These are phyloP conservation scores for Alternaria sp. DNA, from an alignment of 2,329 filamentous ascomycete genomes.

Conservation along the genomic window DNA sequence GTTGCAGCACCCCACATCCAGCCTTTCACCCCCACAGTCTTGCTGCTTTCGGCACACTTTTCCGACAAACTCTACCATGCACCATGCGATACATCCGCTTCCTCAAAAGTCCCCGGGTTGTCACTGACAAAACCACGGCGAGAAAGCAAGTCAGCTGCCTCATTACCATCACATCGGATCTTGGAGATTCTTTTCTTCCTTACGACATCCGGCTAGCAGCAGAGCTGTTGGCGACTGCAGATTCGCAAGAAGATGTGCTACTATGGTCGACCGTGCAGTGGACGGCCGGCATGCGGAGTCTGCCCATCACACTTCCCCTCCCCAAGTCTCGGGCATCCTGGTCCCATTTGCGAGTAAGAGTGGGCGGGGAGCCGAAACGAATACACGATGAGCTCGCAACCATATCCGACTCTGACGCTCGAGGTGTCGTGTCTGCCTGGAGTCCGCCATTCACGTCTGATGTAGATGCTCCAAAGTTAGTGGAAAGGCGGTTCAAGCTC, in stretches of 20 bases:
- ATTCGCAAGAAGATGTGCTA: slow-evolving; percentile 45
- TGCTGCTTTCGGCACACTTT: slow-evolving; percentile 5
- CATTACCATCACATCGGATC: slow-evolving; percentile 72
- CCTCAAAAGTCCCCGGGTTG: slow-evolving; percentile 67
- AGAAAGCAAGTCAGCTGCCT: slow-evolving; percentile 45
- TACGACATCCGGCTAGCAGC: slow-evolving; percentile 55
- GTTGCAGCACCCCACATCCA: slow-evolving; percentile 23
- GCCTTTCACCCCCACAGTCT: slow-evolving; percentile 14
- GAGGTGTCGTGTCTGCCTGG: slow-evolving; percentile 66
- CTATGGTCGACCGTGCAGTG: slow-evolving; percentile 56
- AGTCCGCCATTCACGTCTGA: slow-evolving; percentile 57
- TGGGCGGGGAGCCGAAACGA: slow-evolving; percentile 44
- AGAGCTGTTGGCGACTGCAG: slow-evolving; percentile 44
- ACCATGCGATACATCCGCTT: slow-evolving; percentile 69
- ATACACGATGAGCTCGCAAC: slow-evolving; percentile 39
- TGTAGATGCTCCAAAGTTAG: slow-evolving; percentile 59
- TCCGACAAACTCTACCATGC: slow-evolving; percentile 1
- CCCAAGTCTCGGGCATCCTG: slow-evolving; percentile 49
- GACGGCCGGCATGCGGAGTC: slow-evolving; percentile 54
- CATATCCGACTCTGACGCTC: slow-evolving; percentile 40
- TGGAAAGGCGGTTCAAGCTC: slow-evolving; percentile 64
- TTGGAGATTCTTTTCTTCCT: slow-evolving; percentile 71
- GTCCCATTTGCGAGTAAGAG: slow-evolving; percentile 51
- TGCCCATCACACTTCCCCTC: slow-evolving; percentile 55
- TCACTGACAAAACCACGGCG: slow-evolving; percentile 41